These are phyloP conservation scores for Phytophthora cactorum DNA, from an alignment of 352 stramenopile genomes.

Conservation along the genomic window DNA sequence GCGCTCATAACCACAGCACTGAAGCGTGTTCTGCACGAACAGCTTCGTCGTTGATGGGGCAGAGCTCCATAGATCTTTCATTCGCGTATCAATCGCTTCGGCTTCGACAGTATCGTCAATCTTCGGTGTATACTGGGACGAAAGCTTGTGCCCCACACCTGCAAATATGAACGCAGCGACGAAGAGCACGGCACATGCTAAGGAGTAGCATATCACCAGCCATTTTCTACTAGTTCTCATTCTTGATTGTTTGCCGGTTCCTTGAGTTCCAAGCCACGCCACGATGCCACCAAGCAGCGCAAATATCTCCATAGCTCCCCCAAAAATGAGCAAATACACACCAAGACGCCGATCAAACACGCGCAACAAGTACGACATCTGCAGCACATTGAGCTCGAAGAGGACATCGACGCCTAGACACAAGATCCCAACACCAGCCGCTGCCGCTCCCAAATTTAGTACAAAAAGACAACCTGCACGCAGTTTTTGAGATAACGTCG, in stretches of 20 bases:
- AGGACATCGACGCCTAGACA: conserved; percentile 60
- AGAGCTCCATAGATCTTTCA: conserved; percentile 38
- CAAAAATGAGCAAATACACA: conserved; percentile 52
- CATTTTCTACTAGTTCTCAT: conserved; percentile 13
- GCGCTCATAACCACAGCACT: conserved; percentile 55
- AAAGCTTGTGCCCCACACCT: conserved; percentile 52
- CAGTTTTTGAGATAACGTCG: conserved; percentile 14
- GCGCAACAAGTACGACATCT: conserved; percentile 61
- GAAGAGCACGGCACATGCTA: conserved; percentile 51
- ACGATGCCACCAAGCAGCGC: conserved; percentile 37
- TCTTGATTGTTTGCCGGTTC: conserved; percentile 3
- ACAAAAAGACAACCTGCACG: conserved; percentile 18
- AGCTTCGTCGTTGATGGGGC: conserved; percentile 42
- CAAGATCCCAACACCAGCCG: conserved; percentile 42
- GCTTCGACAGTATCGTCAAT: not conserved
- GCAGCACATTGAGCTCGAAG: conserved; percentile 73
- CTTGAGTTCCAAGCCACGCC: conserved; percentile 30
- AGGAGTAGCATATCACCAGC: conserved; percentile 40
- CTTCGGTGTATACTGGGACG: conserved; percentile 9
- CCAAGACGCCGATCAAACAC: conserved; percentile 63
- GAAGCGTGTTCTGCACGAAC: conserved; percentile 58
- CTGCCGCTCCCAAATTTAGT: conserved; percentile 27
- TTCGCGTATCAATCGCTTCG: conserved; percentile 19
- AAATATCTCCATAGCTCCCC: conserved; percentile 46
- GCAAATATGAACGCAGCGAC: conserved; percentile 41